A percentile compares a stretch with the other conserved stretches of the same genome.
Evolutionary conservation across 2,329 filamentous ascomycete genomes (phyloP).

Genomic region (Pseudofabraea citricarpa): DNA sequence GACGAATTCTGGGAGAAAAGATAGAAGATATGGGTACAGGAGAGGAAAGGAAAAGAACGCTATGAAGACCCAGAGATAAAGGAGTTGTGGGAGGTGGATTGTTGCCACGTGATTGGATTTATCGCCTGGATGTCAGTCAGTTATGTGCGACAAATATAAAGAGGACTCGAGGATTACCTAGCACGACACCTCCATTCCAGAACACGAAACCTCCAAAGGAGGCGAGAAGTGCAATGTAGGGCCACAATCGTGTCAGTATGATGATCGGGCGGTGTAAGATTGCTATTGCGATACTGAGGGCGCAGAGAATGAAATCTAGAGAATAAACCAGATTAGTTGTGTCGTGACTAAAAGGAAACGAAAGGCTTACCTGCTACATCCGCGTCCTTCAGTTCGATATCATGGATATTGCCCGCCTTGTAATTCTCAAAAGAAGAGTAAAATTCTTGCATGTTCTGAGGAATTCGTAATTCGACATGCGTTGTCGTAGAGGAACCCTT

Average conservation of each 20-base stretch:
- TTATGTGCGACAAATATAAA: not conserved
- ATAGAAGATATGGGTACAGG: slow-evolving; percentile 46
- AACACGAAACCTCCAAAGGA: slow-evolving; percentile 71
- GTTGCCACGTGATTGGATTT: slow-evolving; percentile 92
- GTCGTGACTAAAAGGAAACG: slow-evolving; percentile 1
- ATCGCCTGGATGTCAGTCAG: slow-evolving; percentile 56
- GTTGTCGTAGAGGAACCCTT: slow-evolving; percentile 29
- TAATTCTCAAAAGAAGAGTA: slow-evolving; percentile 18
- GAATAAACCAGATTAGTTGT: slow-evolving; percentile 13
- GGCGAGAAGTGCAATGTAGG: slow-evolving; percentile 56
- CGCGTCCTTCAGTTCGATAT: slow-evolving; percentile 42
- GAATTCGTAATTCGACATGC: not conserved
- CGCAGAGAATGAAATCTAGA: slow-evolving; percentile 49
- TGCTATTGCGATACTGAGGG: slow-evolving; percentile 60
- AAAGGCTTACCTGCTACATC: slow-evolving; percentile 44
- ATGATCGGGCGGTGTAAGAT: slow-evolving; percentile 43
- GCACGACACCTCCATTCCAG: slow-evolving; percentile 88
- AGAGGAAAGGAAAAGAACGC: slow-evolving; percentile 85
- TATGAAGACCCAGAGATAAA: slow-evolving; percentile 91
- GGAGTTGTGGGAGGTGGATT: slow-evolving; percentile 83
- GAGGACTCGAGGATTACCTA: slow-evolving; percentile 50
- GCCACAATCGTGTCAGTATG: slow-evolving; percentile 47
- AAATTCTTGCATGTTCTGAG: slow-evolving; percentile 9
- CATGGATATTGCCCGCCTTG: slow-evolving; percentile 49
- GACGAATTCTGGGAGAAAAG: slow-evolving; percentile 33